phyloP scores from a whole-genome alignment of 441 rosid species.

The Melastoma candidum region DNA sequence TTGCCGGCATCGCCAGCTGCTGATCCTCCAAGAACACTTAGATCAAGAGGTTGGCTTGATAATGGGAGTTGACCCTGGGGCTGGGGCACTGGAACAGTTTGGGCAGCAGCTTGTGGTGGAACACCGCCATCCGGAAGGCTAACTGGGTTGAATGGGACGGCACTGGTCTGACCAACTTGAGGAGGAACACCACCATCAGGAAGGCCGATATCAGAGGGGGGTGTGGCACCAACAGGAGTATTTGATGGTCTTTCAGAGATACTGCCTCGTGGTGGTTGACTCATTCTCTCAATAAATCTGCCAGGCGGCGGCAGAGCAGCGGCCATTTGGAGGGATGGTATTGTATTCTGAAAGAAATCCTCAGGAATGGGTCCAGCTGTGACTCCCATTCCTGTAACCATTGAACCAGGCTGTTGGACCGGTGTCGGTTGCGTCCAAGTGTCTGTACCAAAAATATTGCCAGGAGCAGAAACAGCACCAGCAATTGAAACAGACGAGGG shows the following conservation, averaged over 20 bases:
- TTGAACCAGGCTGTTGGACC: conserved; percentile 44
- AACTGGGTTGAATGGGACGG: conserved; percentile 36
- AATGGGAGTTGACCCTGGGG: conserved; percentile 35
- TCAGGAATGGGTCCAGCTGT: conserved; percentile 77
- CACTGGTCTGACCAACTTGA: conserved; percentile 39
- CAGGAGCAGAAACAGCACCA: conserved; percentile 31
- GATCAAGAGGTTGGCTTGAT: conserved; percentile 84
- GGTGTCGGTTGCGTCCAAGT: conserved; percentile 42
- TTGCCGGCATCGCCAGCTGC: conserved; percentile 57
- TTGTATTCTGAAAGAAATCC: conserved; percentile 89
- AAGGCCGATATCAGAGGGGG: conserved; percentile 49
- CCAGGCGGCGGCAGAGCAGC: conserved; percentile 86
- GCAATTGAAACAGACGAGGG: conserved; percentile 23
- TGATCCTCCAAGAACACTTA: conserved; percentile 77
- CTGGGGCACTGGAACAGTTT: conserved; percentile 28
- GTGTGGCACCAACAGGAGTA: conserved; percentile 25
- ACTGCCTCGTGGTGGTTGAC: conserved; percentile 46
- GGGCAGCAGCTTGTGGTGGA: conserved; percentile 56
- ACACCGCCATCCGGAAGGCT: conserved; percentile 88
- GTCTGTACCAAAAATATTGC: conserved; percentile 61
- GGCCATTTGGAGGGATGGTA: conserved; percentile 82
- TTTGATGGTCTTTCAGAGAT: conserved; percentile 30
- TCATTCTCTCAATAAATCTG: conserved; percentile 65
- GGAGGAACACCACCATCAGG: conserved; percentile 80
- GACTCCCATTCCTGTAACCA: conserved; percentile 31